phyloP scores from a whole-genome alignment of 2,329 filamentous ascomycete genomes.

The Cercospora sp. region DNA sequence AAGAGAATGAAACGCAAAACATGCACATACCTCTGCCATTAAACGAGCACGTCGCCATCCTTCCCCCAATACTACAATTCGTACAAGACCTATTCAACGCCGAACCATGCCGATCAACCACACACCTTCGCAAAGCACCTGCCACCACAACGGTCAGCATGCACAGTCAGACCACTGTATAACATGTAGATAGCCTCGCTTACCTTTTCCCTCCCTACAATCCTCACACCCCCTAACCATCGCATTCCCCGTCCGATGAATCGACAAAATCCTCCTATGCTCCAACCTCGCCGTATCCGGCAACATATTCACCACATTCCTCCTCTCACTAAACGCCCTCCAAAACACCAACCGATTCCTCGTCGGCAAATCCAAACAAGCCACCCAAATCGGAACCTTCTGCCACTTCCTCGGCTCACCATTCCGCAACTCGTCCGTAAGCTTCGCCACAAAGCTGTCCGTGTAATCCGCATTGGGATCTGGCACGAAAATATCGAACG shows the following conservation, averaged over 20 bases:
- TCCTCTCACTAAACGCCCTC: background rate
- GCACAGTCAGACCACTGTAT: too few species aligned
- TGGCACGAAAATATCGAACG: background rate
- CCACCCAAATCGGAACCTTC: background rate
- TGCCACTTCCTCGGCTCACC: background rate
- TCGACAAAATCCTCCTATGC: background rate
- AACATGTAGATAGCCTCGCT: background rate
- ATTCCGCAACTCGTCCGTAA: background rate
- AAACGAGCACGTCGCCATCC: background rate
- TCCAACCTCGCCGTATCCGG: background rate
- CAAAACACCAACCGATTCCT: background rate
- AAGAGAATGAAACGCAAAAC: background rate
- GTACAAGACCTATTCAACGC: constrained; percentile 2
- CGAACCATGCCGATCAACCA: background rate
- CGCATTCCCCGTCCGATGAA: constrained; percentile 1
- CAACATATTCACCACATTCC: background rate
- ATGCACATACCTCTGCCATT: background rate
- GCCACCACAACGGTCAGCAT: background rate
- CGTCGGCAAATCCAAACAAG: background rate
- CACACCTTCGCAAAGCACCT: background rate
- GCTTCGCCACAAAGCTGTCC: background rate
- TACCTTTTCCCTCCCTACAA: background rate
- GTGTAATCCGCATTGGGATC: background rate
- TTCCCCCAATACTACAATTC: background rate
- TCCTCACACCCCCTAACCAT: background rate